phyloP scores from a whole-genome alignment of 352 stramenopile species.

The Phytopythium chamaehyphon region DNA sequence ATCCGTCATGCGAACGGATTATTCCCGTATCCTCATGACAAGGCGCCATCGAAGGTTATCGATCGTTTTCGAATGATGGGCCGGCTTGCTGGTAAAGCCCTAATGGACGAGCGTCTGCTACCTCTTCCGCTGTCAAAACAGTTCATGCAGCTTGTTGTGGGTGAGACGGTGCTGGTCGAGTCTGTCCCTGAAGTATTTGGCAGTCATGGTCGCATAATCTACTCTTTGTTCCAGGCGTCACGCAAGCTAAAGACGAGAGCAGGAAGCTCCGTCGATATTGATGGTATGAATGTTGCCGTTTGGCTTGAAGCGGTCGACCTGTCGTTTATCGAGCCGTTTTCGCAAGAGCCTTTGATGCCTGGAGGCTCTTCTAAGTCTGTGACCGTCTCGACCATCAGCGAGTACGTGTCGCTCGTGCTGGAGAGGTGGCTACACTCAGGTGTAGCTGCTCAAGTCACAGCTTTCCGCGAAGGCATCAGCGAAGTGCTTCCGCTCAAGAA shows the following conservation, averaged over 20 bases:
- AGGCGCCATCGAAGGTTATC: conserved; percentile 26
- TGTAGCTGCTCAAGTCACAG: conserved; percentile 56
- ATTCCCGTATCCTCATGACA: conserved; percentile 61
- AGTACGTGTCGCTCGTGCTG: conserved; percentile 58
- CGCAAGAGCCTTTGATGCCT: conserved; percentile 50
- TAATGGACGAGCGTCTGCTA: conserved; percentile 80
- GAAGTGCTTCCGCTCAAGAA: conserved; percentile 73
- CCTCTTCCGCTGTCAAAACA: conserved; percentile 67
- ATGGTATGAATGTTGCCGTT: conserved; percentile 35
- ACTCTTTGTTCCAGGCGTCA: conserved; percentile 45
- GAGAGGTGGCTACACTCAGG: conserved; percentile 60
- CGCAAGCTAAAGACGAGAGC: conserved; percentile 16
- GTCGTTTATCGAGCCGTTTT: conserved; percentile 77
- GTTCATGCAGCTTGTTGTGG: conserved; percentile 76
- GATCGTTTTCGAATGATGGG: conserved; percentile 83
- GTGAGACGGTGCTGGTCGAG: conserved; percentile 49
- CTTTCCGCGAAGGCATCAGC: conserved; percentile 72
- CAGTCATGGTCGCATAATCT: conserved; percentile 55
- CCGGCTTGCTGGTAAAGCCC: conserved; percentile 69
- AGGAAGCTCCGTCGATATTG: conserved; percentile 35
- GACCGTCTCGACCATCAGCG: conserved; percentile 42
- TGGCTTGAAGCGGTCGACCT: conserved; percentile 70
- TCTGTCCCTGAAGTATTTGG: conserved; percentile 59
- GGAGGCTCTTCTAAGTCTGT: conserved; percentile 42
- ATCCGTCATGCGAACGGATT: conserved; percentile 78